A percentile compares a stretch with the other conserved stretches of the same genome.
These are phyloP conservation scores for Teunomyces panamensis DNA, from an alignment of 805 yeast genomes.

Conservation along the genomic window DNA sequence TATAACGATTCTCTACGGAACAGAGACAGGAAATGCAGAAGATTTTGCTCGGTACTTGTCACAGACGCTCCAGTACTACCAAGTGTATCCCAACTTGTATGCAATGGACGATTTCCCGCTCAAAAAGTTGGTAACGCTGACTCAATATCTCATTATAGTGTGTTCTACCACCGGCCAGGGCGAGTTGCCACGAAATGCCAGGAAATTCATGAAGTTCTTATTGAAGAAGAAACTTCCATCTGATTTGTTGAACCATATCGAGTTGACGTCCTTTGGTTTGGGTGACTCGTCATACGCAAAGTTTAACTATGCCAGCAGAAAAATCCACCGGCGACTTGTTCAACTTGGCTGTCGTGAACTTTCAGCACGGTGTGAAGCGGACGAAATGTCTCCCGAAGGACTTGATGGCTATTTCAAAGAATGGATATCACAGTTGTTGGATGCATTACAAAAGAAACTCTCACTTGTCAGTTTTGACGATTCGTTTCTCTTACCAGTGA, in stretches of 20 bases:
- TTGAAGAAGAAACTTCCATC: constrained; percentile 60
- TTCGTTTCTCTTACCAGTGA: constrained; percentile 24
- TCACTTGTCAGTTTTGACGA: constrained; percentile 24
- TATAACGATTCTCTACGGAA: constrained; percentile 74
- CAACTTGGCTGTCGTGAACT: constrained; percentile 83
- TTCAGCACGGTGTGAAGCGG: constrained; percentile 79
- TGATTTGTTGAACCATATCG: constrained; percentile 58
- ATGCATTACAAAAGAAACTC: constrained; percentile 18
- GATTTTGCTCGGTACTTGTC: constrained; percentile 73
- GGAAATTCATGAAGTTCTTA: constrained; percentile 71
- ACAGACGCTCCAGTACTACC: constrained; percentile 51
- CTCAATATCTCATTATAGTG: constrained; percentile 49
- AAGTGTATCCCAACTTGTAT: constrained; percentile 46
- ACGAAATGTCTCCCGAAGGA: constrained; percentile 78
- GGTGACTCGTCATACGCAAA: constrained; percentile 93
- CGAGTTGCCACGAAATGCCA: constrained; percentile 76
- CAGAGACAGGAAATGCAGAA: constrained; percentile 90
- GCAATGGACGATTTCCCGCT: constrained; percentile 62
- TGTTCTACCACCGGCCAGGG: constrained; percentile 97
- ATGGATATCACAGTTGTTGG: constrained; percentile 58
- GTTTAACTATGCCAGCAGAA: constrained; percentile 83
- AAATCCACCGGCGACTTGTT: constrained; percentile 69
- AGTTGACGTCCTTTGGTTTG: constrained; percentile 76
- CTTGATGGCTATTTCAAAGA: constrained; percentile 74
- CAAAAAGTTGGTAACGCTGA: constrained; percentile 47